A percentile compares a stretch with the other conserved stretches of the same genome.
Evolutionary conservation across 2,329 filamentous ascomycete genomes (phyloP).

Genomic region (Microcyclospora tardicrescens): DNA sequence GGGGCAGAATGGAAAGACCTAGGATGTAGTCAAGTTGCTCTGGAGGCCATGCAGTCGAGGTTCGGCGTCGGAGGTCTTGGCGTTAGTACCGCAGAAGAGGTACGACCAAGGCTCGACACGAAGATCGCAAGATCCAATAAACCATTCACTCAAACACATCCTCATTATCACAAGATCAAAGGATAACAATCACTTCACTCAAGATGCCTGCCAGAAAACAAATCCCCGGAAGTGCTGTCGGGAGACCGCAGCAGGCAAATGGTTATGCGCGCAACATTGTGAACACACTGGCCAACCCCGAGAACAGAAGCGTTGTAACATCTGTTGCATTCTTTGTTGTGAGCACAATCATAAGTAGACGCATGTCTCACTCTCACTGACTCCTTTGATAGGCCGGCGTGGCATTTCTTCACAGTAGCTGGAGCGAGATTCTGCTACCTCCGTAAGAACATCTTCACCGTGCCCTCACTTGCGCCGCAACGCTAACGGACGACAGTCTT

Average conservation of each 20-base stretch:
- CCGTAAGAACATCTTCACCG: constrained; percentile 25
- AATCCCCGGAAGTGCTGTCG: constrained; percentile 14
- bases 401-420: constrained; percentile 40
- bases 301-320: constrained; percentile 38
- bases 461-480: too few relatives aligned
- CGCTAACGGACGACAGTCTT: too few relatives aligned
- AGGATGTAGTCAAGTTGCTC: too few relatives aligned
- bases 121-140: too few relatives aligned
- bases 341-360: constrained; percentile 15
- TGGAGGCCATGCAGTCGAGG: too few relatives aligned
- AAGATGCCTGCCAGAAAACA: constrained; percentile 18
- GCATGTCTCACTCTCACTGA: too few relatives aligned
- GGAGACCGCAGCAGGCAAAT: constrained; percentile 16
- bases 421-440: constrained; percentile 38
- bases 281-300: constrained; percentile 30
- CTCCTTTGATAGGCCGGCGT: constrained; percentile 31
- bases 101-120: too few relatives aligned
- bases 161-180: too few relatives aligned
- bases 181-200: neutral
- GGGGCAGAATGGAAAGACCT: neutral
- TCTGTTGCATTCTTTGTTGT: constrained; percentile 39
- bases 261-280: constrained; percentile 29
- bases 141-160: too few relatives aligned
- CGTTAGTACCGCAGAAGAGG: too few relatives aligned
- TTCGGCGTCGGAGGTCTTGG: too few relatives aligned